Percentiles rank a stretch among this genome's conserved stretches.
Conservation (phyloP, 2,329 filamentous ascomycete species). For the Diaporthe amygdali region DNA sequence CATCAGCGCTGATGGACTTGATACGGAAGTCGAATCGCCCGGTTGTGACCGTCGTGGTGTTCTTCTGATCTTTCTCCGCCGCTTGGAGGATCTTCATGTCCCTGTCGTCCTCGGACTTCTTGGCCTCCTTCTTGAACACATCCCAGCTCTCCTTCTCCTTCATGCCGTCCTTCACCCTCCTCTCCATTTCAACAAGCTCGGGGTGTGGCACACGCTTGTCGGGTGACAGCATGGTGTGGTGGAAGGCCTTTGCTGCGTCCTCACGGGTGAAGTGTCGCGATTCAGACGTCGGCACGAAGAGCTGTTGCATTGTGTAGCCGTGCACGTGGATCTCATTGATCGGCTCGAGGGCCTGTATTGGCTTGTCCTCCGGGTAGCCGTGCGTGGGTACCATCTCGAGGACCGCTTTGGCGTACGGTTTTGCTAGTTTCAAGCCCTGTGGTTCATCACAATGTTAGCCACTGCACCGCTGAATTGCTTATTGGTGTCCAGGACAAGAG, state of each 20-base stretch:
- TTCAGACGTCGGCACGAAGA: constrained; percentile 69
- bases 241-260: constrained; percentile 70
- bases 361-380: constrained; percentile 56
- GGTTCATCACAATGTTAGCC: constrained; percentile 27
- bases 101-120: constrained; percentile 49
- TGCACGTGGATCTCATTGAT: constrained; percentile 72
- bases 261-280: constrained; percentile 67
- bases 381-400: constrained; percentile 81
- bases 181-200: constrained; percentile 63
- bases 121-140: constrained; percentile 44
- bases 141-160: constrained; percentile 41
- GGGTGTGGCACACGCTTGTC: constrained; percentile 68
- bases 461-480: constrained; percentile 23
- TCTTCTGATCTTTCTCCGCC: constrained; percentile 41
- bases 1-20: constrained; percentile 61
- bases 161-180: constrained; percentile 46
- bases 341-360: constrained; percentile 55
- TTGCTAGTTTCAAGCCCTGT: constrained; percentile 78
- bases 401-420: constrained; percentile 77
- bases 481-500: constrained; percentile 22
- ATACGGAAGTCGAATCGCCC: constrained; percentile 69
- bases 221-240: constrained; percentile 62
- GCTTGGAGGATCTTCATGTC: constrained; percentile 42
- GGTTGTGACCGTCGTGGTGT: constrained; percentile 51
- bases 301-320: constrained; percentile 64